Evolutionary conservation across 2,329 filamentous ascomycete species (phyloP).

Genomic region (Cercospora janseana): DNA sequence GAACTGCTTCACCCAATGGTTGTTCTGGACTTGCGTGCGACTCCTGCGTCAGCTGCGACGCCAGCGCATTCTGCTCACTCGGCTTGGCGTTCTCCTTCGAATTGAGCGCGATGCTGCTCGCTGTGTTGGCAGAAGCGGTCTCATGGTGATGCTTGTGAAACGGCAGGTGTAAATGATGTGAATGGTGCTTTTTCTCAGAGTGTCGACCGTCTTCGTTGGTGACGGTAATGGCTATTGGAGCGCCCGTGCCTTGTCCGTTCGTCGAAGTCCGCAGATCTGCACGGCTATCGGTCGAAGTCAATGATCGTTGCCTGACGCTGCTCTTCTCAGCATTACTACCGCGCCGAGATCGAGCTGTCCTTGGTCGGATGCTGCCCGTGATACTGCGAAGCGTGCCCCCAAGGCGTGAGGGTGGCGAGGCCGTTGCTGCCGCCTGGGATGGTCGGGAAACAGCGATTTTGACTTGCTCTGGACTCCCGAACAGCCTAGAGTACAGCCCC

Average conservation of each 20-base stretch:
- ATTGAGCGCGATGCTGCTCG: conserved; percentile 20
- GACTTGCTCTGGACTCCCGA: conserved; percentile 59
- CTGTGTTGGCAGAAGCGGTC: conserved; percentile 14
- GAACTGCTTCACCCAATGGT: conserved; percentile 39
- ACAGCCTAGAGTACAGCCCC: conserved; percentile 75
- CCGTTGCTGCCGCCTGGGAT: conserved; percentile 47
- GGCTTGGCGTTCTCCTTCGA: conserved; percentile 17
- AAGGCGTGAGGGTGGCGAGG: conserved; percentile 30
- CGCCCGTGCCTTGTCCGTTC: conserved; percentile 27
- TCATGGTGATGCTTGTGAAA: conserved; percentile 27
- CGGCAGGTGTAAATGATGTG: conserved; percentile 39
- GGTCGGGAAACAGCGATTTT: conserved; percentile 37
- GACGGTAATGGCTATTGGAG: conserved; percentile 71
- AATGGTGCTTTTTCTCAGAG: conserved; percentile 38
- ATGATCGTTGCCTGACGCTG: conserved; percentile 27
- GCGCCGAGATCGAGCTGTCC: conserved; percentile 33
- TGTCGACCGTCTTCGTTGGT: conserved; percentile 59
- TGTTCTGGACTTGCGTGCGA: conserved; percentile 31
- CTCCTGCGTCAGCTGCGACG: conserved; percentile 7
- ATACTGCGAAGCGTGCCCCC: conserved; percentile 49
- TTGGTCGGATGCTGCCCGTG: conserved; percentile 66
- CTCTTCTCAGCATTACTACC: conserved; percentile 46
- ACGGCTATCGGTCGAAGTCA: conserved; percentile 25
- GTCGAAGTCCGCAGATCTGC: conserved; percentile 21
- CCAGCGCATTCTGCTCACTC: conserved; percentile 13